Evolutionary conservation across 2,329 filamentous ascomycete species (phyloP).

Genomic region (Alternaria brassicicola): DNA sequence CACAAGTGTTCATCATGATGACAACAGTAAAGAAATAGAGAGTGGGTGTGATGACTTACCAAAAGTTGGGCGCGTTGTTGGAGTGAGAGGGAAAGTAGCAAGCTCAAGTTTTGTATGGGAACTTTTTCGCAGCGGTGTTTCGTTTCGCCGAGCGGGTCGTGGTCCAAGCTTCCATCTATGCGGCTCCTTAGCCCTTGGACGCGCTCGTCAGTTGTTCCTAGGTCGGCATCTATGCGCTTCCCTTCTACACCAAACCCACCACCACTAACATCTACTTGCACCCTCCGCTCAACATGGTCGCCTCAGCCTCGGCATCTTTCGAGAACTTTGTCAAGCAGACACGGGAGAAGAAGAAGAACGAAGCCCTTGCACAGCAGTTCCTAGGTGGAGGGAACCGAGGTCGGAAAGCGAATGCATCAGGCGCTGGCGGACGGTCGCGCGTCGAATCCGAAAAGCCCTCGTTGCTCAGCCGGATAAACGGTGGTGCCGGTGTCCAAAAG

Average conservation of each 20-base stretch:
- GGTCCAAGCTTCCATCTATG: slow-evolving; percentile 12
- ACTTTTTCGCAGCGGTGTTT: slow-evolving; percentile 33
- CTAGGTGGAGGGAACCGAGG: slow-evolving; percentile 64
- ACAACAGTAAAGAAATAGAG: slow-evolving; percentile 5
- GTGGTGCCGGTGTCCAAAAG: slow-evolving; percentile 71
- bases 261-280: background rate
- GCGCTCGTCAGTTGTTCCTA: slow-evolving; percentile 14
- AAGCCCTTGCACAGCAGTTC: slow-evolving; percentile 73
- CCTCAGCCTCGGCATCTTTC: slow-evolving; percentile 30
- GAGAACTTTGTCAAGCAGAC: slow-evolving; percentile 43
- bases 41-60: slow-evolving; percentile 35
- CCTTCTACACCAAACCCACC: background rate
- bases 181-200: slow-evolving; percentile 12
- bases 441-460: slow-evolving; percentile 56
- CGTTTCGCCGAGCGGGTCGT: slow-evolving; percentile 24
- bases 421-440: slow-evolving; percentile 54
- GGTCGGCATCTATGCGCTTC: slow-evolving; percentile 5
- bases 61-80: slow-evolving; percentile 26
- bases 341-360: slow-evolving; percentile 73
- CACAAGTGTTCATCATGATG: slow-evolving; percentile 47
- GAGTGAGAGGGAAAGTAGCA: slow-evolving; percentile 18
- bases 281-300: slow-evolving; percentile 26
- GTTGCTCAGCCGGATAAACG: slow-evolving; percentile 75
- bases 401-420: slow-evolving; percentile 63
- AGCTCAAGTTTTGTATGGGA: slow-evolving; percentile 26